A percentile compares a stretch with the other conserved stretches of the same genome.
Evolutionary conservation across 352 stramenopile species (phyloP).

Genomic region (Globisporangium irregulare): DNA sequence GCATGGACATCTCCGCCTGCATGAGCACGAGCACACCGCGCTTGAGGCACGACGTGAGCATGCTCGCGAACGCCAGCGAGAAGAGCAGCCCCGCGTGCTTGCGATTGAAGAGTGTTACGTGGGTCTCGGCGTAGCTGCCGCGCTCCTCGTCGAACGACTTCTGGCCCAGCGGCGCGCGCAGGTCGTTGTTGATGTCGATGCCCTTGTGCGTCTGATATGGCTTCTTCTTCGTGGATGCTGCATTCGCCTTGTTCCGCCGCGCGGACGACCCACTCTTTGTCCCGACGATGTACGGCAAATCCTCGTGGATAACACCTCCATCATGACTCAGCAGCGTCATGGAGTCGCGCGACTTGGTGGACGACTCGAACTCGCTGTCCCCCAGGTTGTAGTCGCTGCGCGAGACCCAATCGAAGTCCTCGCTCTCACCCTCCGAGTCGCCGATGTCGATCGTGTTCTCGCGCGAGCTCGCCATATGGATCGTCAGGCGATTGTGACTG

Average conservation of each 20-base stretch:
- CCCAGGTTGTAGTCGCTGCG: conserved; percentile 12
- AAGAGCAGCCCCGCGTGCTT: conserved; percentile 34
- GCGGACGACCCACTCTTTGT: conserved; percentile 2
- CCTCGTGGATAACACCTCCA: conserved; percentile 20
- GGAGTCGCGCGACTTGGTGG: conserved; percentile 3
- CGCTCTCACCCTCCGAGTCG: conserved; percentile 6
- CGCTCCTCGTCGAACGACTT: conserved; percentile 19
- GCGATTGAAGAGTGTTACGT: conserved; percentile 23
- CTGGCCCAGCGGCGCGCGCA: conserved; percentile 29
- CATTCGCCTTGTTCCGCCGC: conserved; percentile 2
- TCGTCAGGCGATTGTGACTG: not conserved
- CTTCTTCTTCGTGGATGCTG: no score
- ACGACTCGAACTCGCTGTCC: conserved; percentile 14
- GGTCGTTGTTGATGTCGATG: conserved; percentile 22
- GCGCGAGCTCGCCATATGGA: conserved; percentile 1
- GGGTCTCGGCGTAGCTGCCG: conserved; percentile 12
- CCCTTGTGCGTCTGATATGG: conserved; percentile 6
- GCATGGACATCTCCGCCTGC: conserved; percentile 34
- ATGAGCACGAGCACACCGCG: conserved; percentile 36
- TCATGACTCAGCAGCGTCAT: conserved; percentile 18
- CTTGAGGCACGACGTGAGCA: conserved; percentile 44
- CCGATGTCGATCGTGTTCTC: conserved; percentile 7
- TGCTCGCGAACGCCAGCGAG: conserved; percentile 34
- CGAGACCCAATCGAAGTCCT: conserved; percentile 3
- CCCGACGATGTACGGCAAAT: conserved; percentile 12